Base-by-base conservation (phyloP, 345 rosid species). In the Gynandropsis gynandra region DNA sequence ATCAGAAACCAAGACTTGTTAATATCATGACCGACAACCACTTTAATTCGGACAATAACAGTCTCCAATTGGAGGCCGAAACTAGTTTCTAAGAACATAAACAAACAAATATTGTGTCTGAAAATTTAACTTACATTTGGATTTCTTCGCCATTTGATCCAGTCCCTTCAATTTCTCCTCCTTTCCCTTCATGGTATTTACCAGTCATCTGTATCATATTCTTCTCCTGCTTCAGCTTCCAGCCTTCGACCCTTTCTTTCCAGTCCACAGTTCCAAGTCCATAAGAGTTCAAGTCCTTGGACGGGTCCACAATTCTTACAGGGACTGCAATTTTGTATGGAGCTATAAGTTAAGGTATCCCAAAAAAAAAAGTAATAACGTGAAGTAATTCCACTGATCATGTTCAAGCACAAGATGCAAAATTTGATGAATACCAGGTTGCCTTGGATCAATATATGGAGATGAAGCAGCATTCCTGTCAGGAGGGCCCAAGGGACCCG, bases 151-250 rank as follows among this genome's bases (percentile, higher is more conserved):
- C 99, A 74, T 85, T 93, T 31, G 97, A 88, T 64, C 92, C 99
- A 55, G 99, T 85, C 65, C 95, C 94, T 77, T 93, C 99, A 36
- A 78, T 74, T 60, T 93, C 97, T 36, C 95, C 95, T 62, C 72
- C 68, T 74, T 88, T 93, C 67, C 92, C 97, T 76, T 88, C 97
- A 62, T 75, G 49, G 56, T 83, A 80, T 76, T 87, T 81, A 71
- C 68, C 78, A 54, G 74, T 78, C 85, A 77, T 72, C 52, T 82
- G 94, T 77, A 73, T 63, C 76, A 77, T 75, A 61, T 69, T 83
- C 72, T 88, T 93, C 58, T 93, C 99, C 80, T 93, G 99, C 56
- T 85, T 93, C 66, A 85, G 90, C 70, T 93, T 93, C 97, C 99
- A 93, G 51, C 97, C 89, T 67, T 93, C 97, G 58, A 93, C 90